Percentiles rank a stretch among this genome's conserved stretches.
These are phyloP conservation scores for Telfairia occidentalis DNA, from an alignment of 331 rosid genomes.

Conservation along the genomic window DNA sequence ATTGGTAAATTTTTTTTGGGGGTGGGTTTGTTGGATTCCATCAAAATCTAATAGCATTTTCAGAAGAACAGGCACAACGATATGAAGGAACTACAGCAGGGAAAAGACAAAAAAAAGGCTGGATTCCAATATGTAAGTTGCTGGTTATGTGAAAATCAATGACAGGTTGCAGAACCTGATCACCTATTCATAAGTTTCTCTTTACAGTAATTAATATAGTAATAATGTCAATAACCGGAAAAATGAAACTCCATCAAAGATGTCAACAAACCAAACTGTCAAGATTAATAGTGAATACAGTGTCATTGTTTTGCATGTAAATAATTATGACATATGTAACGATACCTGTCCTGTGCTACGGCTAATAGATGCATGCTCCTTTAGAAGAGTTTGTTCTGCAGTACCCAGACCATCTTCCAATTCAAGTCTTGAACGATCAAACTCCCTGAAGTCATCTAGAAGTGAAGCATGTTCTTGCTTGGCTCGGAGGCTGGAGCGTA, in stretches of 20 bases:
- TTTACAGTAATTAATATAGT: background rate
- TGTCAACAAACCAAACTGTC: background rate
- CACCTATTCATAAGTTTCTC: background rate
- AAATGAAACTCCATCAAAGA: background rate
- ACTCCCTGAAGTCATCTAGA: constrained; percentile 89
- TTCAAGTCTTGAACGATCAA: constrained; percentile 83
- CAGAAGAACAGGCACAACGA: background rate
- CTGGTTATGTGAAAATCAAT: background rate
- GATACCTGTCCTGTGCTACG: constrained; percentile 87
- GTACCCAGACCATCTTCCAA: constrained; percentile 69
- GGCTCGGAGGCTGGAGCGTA: constrained; percentile 70
- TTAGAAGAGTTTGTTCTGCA: constrained; percentile 59
- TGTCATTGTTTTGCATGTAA: background rate
- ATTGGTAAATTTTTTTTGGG: too few relatives aligned
- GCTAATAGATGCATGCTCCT: constrained; percentile 71
- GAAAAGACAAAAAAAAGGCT: background rate
- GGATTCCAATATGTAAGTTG: background rate
- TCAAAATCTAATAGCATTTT: too few relatives aligned
- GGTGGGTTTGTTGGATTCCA: too few relatives aligned
- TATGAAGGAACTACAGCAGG: background rate
- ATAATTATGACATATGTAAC: background rate
- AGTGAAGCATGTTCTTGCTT: constrained; percentile 94
- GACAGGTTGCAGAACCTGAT: background rate
- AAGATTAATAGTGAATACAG: background rate
- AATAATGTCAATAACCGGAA: background rate